These are phyloP conservation scores for Annulohypoxylon nitens DNA, from an alignment of 495 filamentous ascomycete genomes.

Conservation along the genomic window DNA sequence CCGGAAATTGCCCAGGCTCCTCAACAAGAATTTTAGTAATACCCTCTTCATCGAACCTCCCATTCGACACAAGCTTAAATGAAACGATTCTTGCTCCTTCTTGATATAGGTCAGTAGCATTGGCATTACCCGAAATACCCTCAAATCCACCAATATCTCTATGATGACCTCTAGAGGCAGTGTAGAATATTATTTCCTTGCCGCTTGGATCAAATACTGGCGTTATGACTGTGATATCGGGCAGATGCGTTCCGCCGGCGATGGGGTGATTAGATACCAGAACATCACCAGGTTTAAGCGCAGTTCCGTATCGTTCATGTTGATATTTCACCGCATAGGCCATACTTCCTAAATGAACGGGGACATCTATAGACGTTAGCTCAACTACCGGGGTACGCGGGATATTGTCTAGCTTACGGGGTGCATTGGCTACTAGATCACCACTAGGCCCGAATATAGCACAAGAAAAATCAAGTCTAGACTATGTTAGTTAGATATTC, in stretches of 20 bases:
- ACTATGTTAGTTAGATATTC: background rate
- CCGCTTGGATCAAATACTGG: constrained; percentile 45
- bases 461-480: constrained; percentile 59
- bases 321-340: constrained; percentile 47
- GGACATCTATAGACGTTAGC: constrained; percentile 20
- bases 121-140: constrained; percentile 49
- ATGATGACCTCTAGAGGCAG: constrained; percentile 53
- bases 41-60: constrained; percentile 51
- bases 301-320: constrained; percentile 29
- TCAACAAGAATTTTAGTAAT: constrained; percentile 50
- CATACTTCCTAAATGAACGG: constrained; percentile 49
- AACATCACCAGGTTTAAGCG: constrained; percentile 44
- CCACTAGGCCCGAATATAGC: constrained; percentile 58
- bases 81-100: constrained; percentile 55
- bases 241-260: constrained; percentile 49
- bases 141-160: constrained; percentile 51
- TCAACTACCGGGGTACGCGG: constrained; percentile 11
- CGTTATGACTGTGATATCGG: constrained; percentile 49
- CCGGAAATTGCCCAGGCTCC: constrained; percentile 50
- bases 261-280: constrained; percentile 46
- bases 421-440: constrained; percentile 59
- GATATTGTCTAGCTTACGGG: constrained; percentile 33
- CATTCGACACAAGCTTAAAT: constrained; percentile 47
- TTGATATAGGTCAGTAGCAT: constrained; percentile 49
- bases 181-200: constrained; percentile 49